These are phyloP conservation scores for Aegilops speltoides DNA, from an alignment of 176 grass and related monocot species.

Conservation along the genomic window DNA sequence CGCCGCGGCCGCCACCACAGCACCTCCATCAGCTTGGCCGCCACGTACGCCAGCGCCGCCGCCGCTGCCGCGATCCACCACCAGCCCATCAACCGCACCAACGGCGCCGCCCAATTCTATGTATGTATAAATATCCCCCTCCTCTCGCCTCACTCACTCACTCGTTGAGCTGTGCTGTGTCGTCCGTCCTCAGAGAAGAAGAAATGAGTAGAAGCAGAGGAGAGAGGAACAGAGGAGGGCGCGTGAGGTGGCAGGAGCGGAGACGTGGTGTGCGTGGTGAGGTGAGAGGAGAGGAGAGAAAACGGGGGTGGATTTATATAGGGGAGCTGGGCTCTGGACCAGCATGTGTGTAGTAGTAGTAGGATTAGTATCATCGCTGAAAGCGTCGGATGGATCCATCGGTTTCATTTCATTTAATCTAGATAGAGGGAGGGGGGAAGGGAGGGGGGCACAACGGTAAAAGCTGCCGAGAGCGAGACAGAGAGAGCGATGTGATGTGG, in stretches of 20 bases:
- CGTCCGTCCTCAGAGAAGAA: background rate
- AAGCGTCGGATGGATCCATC: background rate
- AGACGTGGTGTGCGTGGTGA: slow-evolving; percentile 38
- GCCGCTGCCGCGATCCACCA: slow-evolving; percentile 25
- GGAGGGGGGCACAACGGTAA: slow-evolving; percentile 14
- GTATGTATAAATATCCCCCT: background rate
- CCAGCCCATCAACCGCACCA: slow-evolving; percentile 34
- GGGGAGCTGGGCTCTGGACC: background rate
- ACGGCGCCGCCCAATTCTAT: background rate
- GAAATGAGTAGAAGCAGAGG: background rate
- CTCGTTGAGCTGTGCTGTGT: background rate
- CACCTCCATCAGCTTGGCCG: slow-evolving; percentile 63
- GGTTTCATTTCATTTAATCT: background rate
- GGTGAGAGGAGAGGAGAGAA: slow-evolving; percentile 30
- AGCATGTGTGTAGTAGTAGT: background rate
- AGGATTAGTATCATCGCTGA: background rate
- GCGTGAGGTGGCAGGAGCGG: slow-evolving; percentile 34
- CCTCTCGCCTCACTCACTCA: background rate
- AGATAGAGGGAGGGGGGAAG: background rate
- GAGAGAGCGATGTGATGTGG: background rate
- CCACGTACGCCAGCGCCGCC: slow-evolving; percentile 40
- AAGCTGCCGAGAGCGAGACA: background rate
- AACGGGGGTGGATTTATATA: slow-evolving; percentile 47
- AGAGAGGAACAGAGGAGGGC: background rate
- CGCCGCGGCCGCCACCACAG: slow-evolving; percentile 91